phyloP scores from a whole-genome alignment of 2,329 filamentous ascomycete species.

The Aschersonia sp. region DNA sequence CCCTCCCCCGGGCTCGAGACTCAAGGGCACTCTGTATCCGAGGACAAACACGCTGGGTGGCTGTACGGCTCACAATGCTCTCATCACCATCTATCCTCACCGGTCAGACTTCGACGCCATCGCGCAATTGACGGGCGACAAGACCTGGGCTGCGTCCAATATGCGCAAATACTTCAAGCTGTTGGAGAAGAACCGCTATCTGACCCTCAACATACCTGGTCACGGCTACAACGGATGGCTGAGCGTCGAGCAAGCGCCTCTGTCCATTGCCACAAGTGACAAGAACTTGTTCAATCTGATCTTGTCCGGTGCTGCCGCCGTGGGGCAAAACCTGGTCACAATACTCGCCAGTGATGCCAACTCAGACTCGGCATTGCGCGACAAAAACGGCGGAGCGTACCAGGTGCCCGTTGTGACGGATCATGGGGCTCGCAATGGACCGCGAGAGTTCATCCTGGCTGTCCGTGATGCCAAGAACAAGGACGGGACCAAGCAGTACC shows the following conservation, averaged over 20 bases:
- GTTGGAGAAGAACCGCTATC: slow-evolving; percentile 40
- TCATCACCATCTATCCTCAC: slow-evolving; percentile 44
- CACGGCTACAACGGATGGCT: slow-evolving; percentile 48
- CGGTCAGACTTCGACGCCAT: slow-evolving; percentile 46
- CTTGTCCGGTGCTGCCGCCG: slow-evolving; percentile 10
- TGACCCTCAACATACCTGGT: slow-evolving; percentile 16
- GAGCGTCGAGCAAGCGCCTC: slow-evolving; percentile 30
- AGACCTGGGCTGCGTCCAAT: slow-evolving; percentile 39
- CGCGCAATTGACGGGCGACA: slow-evolving; percentile 42
- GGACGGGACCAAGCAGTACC: slow-evolving; percentile 5
- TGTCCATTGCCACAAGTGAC: slow-evolving; percentile 36
- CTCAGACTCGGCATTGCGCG: slow-evolving; percentile 26
- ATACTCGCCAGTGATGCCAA: slow-evolving; percentile 36
- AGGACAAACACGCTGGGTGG: slow-evolving; percentile 31
- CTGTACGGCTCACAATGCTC: slow-evolving; percentile 44
- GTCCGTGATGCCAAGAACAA: slow-evolving; percentile 11
- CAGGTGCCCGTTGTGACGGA: slow-evolving; percentile 30
- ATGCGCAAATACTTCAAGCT: slow-evolving; percentile 46
- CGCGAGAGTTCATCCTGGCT: slow-evolving; percentile 33
- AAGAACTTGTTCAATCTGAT: slow-evolving; percentile 27
- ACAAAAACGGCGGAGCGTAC: slow-evolving; percentile 27
- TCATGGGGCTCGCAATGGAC: slow-evolving; percentile 25
- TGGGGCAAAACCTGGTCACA: slow-evolving; percentile 17
- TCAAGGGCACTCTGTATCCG: slow-evolving; percentile 31
- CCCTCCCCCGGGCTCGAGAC: slow-evolving; percentile 23